These are phyloP conservation scores for Parmales sp. DNA, from an alignment of 108 stramenopile species.

Conservation along the genomic window DNA sequence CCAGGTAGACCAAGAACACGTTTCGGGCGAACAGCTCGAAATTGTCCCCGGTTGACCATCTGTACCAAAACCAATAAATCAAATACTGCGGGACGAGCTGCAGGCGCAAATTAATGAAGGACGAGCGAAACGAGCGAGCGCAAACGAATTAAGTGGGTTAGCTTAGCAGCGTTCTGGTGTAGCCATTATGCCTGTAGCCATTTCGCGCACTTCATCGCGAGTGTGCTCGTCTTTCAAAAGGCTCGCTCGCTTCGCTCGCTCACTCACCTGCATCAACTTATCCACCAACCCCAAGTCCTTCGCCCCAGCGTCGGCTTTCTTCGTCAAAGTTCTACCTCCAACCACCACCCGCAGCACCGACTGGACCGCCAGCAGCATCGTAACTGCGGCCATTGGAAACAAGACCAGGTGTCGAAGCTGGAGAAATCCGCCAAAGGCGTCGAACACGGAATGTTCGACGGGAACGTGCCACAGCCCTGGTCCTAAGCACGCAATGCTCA, in stretches of 20 bases:
- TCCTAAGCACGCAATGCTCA: conserved; percentile 11
- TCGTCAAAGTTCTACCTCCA: neutral
- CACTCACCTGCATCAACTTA: neutral
- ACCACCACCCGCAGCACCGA: neutral
- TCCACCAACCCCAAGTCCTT: neutral
- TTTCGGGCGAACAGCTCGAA: neutral
- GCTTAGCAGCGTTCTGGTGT: neutral
- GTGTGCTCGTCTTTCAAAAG: neutral
- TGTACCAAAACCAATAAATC: neutral
- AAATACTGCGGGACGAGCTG: neutral
- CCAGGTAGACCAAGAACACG: neutral
- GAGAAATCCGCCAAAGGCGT: neutral
- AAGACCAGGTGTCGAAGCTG: neutral
- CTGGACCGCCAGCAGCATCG: conserved; percentile 5
- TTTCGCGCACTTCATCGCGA: neutral
- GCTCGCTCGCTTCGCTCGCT: neutral
- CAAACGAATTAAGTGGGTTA: neutral
- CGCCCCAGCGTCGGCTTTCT: neutral
- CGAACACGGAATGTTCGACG: no score
- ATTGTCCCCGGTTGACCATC: neutral
- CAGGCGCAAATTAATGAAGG: no score
- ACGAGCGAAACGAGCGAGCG: neutral
- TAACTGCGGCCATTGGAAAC: conserved; percentile 1
- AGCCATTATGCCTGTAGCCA: neutral
- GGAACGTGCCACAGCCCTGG: neutral